Conservation (phyloP, 2,329 filamentous ascomycete genomes). For the Penicillium nordicum region DNA sequence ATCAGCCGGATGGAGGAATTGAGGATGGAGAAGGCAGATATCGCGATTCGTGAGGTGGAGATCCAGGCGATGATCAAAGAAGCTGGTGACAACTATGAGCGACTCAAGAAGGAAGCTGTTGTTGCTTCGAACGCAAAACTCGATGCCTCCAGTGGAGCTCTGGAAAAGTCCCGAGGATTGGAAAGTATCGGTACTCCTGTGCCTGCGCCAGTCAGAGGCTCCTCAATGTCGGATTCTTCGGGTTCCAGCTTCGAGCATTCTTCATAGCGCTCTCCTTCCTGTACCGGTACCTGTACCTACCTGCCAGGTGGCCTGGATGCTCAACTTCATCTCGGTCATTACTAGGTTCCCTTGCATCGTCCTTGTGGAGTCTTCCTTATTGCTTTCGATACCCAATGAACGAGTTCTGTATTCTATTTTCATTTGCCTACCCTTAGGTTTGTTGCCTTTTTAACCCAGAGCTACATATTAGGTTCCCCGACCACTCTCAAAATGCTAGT, state of each 20-base stretch:
- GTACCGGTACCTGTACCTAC: not conserved
- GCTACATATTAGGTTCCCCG: not conserved
- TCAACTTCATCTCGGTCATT: not conserved
- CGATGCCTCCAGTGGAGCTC: conserved; percentile 24
- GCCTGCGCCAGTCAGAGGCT: conserved; percentile 19
- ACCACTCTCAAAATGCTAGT: not conserved
- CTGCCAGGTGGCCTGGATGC: not conserved
- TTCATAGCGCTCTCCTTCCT: conserved; percentile 15
- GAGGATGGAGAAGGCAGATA: conserved; percentile 64
- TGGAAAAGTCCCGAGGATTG: conserved; percentile 35
- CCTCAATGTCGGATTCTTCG: conserved; percentile 19
- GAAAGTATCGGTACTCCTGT: conserved; percentile 39
- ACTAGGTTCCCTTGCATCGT: not conserved
- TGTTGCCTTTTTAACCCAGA: conserved; percentile 52
- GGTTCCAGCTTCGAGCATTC: conserved; percentile 27
- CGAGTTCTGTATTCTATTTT: conserved; percentile 11
- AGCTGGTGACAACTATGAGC: conserved; percentile 69
- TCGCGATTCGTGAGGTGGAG: conserved; percentile 68
- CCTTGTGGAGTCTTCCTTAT: conserved; percentile 8
- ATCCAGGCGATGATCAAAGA: conserved; percentile 78
- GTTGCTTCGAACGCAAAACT: conserved; percentile 26
- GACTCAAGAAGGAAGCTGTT: conserved; percentile 48
- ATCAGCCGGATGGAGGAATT: conserved; percentile 63
- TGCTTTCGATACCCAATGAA: conserved; percentile 21
- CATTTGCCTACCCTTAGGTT: conserved; percentile 32